Base-by-base conservation (phyloP, 495 filamentous ascomycete species). In the Cenococcum geophilum region DNA sequence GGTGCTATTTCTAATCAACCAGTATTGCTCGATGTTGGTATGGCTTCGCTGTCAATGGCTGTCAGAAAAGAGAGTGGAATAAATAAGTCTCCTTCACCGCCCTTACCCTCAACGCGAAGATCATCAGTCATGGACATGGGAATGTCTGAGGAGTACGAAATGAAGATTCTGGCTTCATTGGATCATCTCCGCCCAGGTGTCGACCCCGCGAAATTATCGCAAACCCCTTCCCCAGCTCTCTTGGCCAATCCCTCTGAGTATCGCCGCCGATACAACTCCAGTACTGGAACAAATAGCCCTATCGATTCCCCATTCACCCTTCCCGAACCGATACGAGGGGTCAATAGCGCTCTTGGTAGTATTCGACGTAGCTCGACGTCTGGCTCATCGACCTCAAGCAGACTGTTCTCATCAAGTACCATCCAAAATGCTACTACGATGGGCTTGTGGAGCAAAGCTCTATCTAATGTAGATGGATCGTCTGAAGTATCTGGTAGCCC, bases 11-110 rank as follows among this genome's bases (percentile, higher is more conserved):
- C 89, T 0, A 86, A 92, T 56, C 87, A 92, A 63, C 90, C 93
- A 0, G 88, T 92, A 1, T 79, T 99, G 8, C 79, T 93, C 52
- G 92, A 97, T 70, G 88, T 97, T 16, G 86, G 83, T 35, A 90
- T 92, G 75, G 88, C 92, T 9, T 95, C 91, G 0, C 78, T 98
- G 27, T 96, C 93, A 0, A 86, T 97, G 85, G 92, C 92, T 11
- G 82, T 88, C 32, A 82, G 88, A 40, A 87, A 86, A 43, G 80
- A 83, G 4, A 68, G 62, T 47, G 59, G 60, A 0, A 42, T 48
- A 2, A 64, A 35, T 70, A 66, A 37, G 63, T 42, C 58, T 16
- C 43, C 42, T 54, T 21, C 52, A 32, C 54, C 54, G 5, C 32
- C 48, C 23, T 10, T 60, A 11, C 16, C 32, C 18, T 14, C n/a